Evolutionary conservation across 208 protist species (phyloP), one percentile per base, ranked within the genome.

Genomic region (Trypanosoma boissoni): DNA sequence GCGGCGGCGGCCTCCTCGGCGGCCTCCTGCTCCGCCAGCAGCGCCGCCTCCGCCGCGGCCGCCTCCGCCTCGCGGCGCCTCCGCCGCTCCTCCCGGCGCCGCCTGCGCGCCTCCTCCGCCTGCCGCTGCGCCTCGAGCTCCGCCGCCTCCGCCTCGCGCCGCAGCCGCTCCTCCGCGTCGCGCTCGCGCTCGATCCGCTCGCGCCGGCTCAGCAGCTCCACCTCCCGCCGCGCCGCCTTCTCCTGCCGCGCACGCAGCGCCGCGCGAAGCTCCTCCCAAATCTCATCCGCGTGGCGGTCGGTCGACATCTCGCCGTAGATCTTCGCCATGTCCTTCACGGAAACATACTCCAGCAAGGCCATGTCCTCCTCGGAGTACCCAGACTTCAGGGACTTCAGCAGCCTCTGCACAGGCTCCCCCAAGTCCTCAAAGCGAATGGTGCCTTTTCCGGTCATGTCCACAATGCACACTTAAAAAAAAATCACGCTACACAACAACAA

Each of bases 351-450:
- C 3, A 95, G 80, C 45, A 95, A 71, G 16, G 65, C 79, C 81
- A 88, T 88, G 48, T 95, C 86, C 18, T 88, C 86, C 20, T 86
- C 77, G 23, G 69, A 77, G 29, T 86, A 62, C 20, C 79, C 77
- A 20, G 73, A 70, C 50, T 87, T 82, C 18, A 92, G 57, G 23
- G 73, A 76, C 31, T 63, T 78, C 44, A 95, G 63, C 42, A 93
- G 76, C 12, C 78, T 64, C 72, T 87, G 82, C 39, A 95, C 84
- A 16, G 89, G 86, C 72, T 90, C 83, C 6, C 84, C 89, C 31
- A 95, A 71, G 34, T 95, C 86, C 62, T 91, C 85, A 54, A 89
- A 88, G 32, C 83, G 80, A 52, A 91, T 95, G 4, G 75, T 81
- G n/a, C 74, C 59, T 12, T 52, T 67, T 29, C 34, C 27, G 21